A percentile compares a stretch with the other conserved stretches of the same genome.
These are phyloP conservation scores for Bipolaris sorokiniana DNA, from an alignment of 2,329 filamentous ascomycete genomes.

Conservation along the genomic window DNA sequence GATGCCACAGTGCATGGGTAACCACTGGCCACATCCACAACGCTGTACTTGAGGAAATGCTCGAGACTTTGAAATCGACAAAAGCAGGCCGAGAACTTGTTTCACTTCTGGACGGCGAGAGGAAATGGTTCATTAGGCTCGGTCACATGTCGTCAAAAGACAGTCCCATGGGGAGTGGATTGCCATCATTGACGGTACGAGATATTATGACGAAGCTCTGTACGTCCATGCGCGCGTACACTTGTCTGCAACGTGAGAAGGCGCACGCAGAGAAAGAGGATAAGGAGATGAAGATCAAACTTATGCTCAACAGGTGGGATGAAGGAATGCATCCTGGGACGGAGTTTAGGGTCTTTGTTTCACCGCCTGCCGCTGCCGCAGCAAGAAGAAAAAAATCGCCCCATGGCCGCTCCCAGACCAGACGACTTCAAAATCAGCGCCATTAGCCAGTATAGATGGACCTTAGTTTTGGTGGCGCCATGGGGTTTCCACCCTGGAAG, in stretches of 20 bases:
- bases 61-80: conserved; percentile 7
- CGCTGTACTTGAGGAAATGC: conserved; percentile 2
- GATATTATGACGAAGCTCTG: conserved; percentile 40
- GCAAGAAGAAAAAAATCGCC: background rate
- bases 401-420: too few relatives aligned
- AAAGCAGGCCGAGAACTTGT: conserved; percentile 7
- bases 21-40: background rate
- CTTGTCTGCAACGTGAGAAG: conserved; percentile 35
- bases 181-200: conserved; percentile 4
- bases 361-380: conserved; percentile 33
- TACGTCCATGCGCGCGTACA: conserved; percentile 49
- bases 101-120: conserved; percentile 10
- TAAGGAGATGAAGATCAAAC: conserved; percentile 26
- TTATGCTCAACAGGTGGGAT: conserved; percentile 54
- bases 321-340: conserved; percentile 45
- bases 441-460: conserved; percentile 24
- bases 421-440: conserved; percentile 12
- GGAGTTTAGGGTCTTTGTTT: conserved; percentile 56
- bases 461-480: conserved; percentile 3
- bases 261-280: conserved; percentile 26
- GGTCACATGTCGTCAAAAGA: conserved; percentile 56
- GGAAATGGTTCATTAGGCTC: conserved; percentile 50
- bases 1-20: conserved; percentile 15
- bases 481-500: background rate
- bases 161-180: conserved; percentile 3